Evolutionary conservation across 1,284 basidiomycete species (phyloP), one percentile per base, ranked within the genome.

Genomic region (Amylostereum areolatum): DNA sequence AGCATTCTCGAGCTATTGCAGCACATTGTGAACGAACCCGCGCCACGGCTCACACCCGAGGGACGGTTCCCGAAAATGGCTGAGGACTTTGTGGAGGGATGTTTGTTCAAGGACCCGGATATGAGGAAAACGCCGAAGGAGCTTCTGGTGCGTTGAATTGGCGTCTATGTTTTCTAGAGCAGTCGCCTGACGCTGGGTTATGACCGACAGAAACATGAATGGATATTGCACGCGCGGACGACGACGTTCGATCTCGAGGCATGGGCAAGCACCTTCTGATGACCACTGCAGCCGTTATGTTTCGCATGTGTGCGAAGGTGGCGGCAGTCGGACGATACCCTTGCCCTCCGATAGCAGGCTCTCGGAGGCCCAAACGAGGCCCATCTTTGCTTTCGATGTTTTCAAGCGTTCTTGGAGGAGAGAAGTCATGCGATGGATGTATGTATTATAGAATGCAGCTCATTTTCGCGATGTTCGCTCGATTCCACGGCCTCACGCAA

Each of bases 21-120:
- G 62, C 93, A 97, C 62, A 98, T 99, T 60, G 97, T 99, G 52
- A 94, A 96, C 60, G 94, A 97, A 66, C 92, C 94, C 18, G 92
- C 94, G 30, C 94, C 94, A 30, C 73, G 80, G 58, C 68, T 97
- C 49, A 80, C 81, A 11, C 77, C 81, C 0, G 78, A 83, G 46
- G 81, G 82, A 30, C 75, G 83, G 56, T 92, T 87, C 70, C 82
- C 81, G 5, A 66, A 65, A 47, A 75, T 82, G 59, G 89, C 90
- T 2, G 83, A 86, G 49, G 75, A 77, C 43, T 94, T 95, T 53
- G 81, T 94, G 37, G 86, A 93, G 61, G 80, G 79, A 30, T 96
- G 92, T 68, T 67, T 97, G 63, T 61, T 83, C 61, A 97, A 97
- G 69, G 87, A 93, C 58, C 90, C 89, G 2, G 78, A 82, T 51